phyloP scores from a whole-genome alignment of 2,329 filamentous ascomycete genomes.

The Graphilbum sp. region DNA sequence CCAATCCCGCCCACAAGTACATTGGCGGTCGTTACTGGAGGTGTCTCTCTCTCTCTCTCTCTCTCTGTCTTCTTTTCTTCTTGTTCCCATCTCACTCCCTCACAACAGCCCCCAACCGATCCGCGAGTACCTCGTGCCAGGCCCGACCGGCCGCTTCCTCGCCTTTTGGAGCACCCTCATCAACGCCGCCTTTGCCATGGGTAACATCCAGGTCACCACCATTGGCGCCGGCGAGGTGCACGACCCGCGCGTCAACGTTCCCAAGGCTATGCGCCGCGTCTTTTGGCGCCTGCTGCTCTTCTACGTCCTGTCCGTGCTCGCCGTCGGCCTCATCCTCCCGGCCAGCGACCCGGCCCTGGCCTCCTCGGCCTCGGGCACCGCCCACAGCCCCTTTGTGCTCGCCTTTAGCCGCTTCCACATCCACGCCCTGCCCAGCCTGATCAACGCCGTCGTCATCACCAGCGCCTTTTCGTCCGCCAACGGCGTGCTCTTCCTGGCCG shows the following conservation, averaged over 20 bases:
- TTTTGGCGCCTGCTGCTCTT: conserved; percentile 50
- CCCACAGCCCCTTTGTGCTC: conserved; percentile 26
- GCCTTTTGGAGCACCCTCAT: conserved; percentile 28
- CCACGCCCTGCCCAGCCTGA: conserved; percentile 36
- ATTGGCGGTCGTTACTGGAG: conserved; percentile 16
- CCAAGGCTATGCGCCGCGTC: conserved; percentile 47
- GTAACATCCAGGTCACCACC: conserved; percentile 43
- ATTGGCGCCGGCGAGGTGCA: conserved; percentile 36
- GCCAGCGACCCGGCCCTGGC: conserved; percentile 40
- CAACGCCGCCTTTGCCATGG: conserved; percentile 18
- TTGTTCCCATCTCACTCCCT: no score
- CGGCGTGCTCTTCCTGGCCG: conserved; percentile 44
- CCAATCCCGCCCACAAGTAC: conserved; percentile 21
- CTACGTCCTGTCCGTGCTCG: conserved; percentile 49
- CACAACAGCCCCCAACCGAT: conserved; percentile 20
- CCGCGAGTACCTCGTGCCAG: conserved; percentile 27
- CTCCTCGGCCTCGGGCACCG: conserved; percentile 31
- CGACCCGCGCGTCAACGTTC: conserved; percentile 40
- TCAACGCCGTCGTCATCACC: conserved; percentile 44
- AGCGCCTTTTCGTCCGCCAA: conserved; percentile 46
- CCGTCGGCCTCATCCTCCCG: conserved; percentile 44
- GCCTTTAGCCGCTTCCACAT: conserved; percentile 43
- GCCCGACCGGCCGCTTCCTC: conserved; percentile 39
- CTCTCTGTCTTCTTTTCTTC: no score
- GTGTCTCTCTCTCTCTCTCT: no score